Base-by-base conservation (phyloP, 225 moss, liverwort and hornwort species). In the Neckera pumila region DNA sequence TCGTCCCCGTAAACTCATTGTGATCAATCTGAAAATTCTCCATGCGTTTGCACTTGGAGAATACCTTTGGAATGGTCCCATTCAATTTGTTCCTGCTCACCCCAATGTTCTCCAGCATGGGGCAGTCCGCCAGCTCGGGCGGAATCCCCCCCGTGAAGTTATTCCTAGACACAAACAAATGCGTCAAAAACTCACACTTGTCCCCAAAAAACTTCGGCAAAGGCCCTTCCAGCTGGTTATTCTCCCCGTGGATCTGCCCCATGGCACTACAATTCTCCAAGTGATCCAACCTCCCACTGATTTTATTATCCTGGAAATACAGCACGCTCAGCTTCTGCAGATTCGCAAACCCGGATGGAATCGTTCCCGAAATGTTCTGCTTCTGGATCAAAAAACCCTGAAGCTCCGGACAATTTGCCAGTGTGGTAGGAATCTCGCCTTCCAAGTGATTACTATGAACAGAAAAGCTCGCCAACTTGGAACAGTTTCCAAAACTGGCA, bases 61-160 rank as follows among this genome's bases (percentile, higher is more conserved):
- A 93, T 47, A 82, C 83, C 38, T 30, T 40, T 3, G 97, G 96
- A 31, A 97, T 95, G 33, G 89, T 85, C 10, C 97, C 97, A 10
- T 61, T 88, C 74, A 97, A 89, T 56, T 92, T 93, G 67, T 97
- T 97, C 80, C 89, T 88, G 74, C 95, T 96, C 20, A 97, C 90
- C 67, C 95, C 95, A 60, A 97, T 85, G 23, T 94, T 90, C 76
- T 85, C 13, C 63, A 92, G 18, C 66, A 4, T 1, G 12, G 89
- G 87, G 80, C 92, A 92, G 56, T 86, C 45, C 9, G 90, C 87
- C 33, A 91, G 82, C 43, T 82, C 84, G 12, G 90, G 63, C 25
- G 93, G 93, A 69, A 93, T 80, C 28, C 67, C 76, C 3, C 94
- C 93, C 18, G 91, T 87, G 64, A 92, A 87, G 7, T 76, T 78